Conservation (phyloP, 75 land plant species). For the Pinus albicaulis region DNA sequence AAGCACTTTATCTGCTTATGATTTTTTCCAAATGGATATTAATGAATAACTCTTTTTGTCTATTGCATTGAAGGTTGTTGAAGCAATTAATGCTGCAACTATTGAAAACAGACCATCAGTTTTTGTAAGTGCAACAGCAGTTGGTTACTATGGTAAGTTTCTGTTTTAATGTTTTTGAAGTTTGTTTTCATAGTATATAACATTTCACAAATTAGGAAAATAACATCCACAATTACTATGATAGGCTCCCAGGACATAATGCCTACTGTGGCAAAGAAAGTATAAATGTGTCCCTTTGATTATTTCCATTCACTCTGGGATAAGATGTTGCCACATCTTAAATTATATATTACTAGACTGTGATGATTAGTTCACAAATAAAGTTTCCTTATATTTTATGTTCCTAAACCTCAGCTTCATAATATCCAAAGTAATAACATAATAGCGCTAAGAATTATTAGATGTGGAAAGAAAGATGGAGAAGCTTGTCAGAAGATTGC, state of each 20-base stretch:
- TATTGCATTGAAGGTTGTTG: slow-evolving; percentile 68
- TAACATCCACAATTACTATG: not conserved
- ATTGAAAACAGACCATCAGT: slow-evolving; percentile 70
- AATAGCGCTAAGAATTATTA: not conserved
- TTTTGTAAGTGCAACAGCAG: slow-evolving; percentile 89
- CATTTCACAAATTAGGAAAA: not conserved
- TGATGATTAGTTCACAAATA: too few species aligned
- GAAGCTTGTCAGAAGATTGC: not conserved
- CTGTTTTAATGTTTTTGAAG: not conserved
- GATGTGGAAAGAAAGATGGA: not conserved
- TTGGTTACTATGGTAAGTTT: slow-evolving; percentile 89
- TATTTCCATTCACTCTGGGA: not conserved
- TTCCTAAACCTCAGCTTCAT: too few species aligned
- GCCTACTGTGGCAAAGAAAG: not conserved
- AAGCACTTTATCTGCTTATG: not conserved
- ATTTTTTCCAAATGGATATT: not conserved
- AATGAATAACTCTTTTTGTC: not conserved
- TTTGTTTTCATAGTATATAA: not conserved
- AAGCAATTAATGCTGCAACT: slow-evolving; percentile 58
- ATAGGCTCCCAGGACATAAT: not conserved
- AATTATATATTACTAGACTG: not conserved
- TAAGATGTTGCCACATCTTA: not conserved
- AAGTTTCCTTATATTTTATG: too few species aligned
- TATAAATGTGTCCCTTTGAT: not conserved
- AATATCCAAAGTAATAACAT: too few species aligned